Conservation (phyloP, 2,329 filamentous ascomycete genomes). For the Pseudocercospora fijiensis region DNA sequence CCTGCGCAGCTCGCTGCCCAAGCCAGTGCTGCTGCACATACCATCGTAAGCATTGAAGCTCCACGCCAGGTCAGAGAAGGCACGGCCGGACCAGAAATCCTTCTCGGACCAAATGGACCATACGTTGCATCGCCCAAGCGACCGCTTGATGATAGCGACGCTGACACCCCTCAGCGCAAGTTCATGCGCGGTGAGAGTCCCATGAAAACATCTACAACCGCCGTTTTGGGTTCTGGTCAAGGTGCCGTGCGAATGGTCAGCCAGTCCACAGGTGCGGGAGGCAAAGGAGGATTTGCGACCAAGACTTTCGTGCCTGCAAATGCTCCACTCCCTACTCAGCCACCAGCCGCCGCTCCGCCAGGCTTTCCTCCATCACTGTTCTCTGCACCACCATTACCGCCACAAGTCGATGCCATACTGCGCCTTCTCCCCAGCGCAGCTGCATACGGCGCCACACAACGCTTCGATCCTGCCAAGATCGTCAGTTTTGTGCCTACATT, state of each 20-base stretch:
- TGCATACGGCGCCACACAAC: conserved; percentile 64
- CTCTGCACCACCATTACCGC: conserved; percentile 68
- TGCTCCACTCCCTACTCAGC: conserved; percentile 45
- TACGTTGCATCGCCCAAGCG: conserved; percentile 49
- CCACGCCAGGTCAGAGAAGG: conserved; percentile 14
- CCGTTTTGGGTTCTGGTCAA: conserved; percentile 38
- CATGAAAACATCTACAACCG: conserved; percentile 83
- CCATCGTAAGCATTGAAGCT: conserved; percentile 26
- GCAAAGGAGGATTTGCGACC: conserved; percentile 35
- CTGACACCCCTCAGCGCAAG: conserved; percentile 75
- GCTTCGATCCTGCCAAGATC: conserved; percentile 65
- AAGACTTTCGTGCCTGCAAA: conserved; percentile 35
- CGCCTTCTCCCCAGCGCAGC: conserved; percentile 65
- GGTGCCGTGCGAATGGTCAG: conserved; percentile 52
- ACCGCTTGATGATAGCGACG: conserved; percentile 57
- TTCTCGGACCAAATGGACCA: conserved; percentile 38
- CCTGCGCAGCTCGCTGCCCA: conserved; percentile 19
- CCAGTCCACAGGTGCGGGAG: conserved; percentile 19
- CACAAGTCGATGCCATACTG: conserved; percentile 58
- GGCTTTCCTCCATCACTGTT: conserved; percentile 50
- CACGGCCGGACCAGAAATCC: conserved; percentile 24
- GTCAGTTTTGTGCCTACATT: conserved; percentile 70
- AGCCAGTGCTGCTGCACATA: conserved; percentile 11
- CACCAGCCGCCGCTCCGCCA: conserved; percentile 42
- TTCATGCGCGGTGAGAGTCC: conserved; percentile 87